Base-by-base conservation (phyloP, 768 basidiomycete genomes). In the Phaeolepiota aurea region DNA sequence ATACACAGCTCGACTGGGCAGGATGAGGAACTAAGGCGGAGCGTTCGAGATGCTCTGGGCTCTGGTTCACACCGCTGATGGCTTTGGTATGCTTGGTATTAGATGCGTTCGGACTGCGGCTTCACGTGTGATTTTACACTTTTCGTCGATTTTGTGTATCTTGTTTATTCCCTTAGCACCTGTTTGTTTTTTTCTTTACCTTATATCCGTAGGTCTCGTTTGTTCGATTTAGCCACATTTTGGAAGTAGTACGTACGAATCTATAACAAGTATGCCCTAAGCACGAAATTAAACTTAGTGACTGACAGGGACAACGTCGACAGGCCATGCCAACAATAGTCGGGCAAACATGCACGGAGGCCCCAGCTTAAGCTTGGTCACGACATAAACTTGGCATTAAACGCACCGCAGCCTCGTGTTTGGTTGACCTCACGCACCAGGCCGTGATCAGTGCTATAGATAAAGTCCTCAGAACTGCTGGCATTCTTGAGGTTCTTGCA, bases 1-100 rank as follows among this genome's bases (percentile, higher is more conserved):
- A 64, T 83, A 23, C 78, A 69, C 32, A 76, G 74, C 48, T 79
- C 74, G 14, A 74, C 64, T 46, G 68, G 74, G 40, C 82, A 84
- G n/a, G 82, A 86, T 42, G 86, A 88, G 44, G 86, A 88, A 58
- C 67, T 91, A 41, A 66, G 86, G 53, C 71, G 78, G 58, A 91
- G 87, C 47, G 85, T 91, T 41, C 69, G 83, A 40, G 87, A 90
- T 50, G 87, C 88, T 5, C 82, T 90, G 44, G 73, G 71, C n/a
- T 69, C 77, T 7, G 73, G 78, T 32, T 78, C 79, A 18, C 73
- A 76, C 50, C 72, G 71, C 44, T 77, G 57, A 61, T 43, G 32
- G 21, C 34, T 28, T 45, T 47, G 45, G 40, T 36, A 47, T 47
- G 39, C 44, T 43, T 40, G 33, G 31, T 41, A n/a, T n/a, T n/a